A percentile compares a stretch with the other conserved stretches of the same genome.
Evolutionary conservation across 1,284 basidiomycete species (phyloP).

Genomic region (Agroathelia rolfsii): DNA sequence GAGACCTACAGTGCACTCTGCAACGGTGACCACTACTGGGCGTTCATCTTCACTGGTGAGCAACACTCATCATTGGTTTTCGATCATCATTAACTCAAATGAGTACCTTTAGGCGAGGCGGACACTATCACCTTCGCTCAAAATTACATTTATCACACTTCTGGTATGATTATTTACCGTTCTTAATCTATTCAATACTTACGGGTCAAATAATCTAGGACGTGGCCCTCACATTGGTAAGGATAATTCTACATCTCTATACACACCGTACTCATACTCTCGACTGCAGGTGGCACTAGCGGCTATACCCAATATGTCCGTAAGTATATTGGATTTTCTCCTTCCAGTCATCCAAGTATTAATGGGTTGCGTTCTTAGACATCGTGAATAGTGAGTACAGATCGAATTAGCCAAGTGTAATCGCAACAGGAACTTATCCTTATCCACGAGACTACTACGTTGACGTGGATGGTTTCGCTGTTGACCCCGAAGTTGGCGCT

Average conservation of each 20-base stretch:
- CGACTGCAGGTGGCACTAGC: slow-evolving; percentile 12
- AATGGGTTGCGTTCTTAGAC: no score
- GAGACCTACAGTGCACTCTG: slow-evolving; percentile 16
- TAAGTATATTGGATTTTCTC: no score
- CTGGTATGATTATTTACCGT: slow-evolving; percentile 3
- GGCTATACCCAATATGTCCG: slow-evolving; percentile 17
- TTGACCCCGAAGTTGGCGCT: slow-evolving; percentile 19
- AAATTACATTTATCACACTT: slow-evolving; percentile 13
- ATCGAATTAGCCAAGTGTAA: background rate
- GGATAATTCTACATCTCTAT: no score
- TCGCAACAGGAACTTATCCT: background rate
- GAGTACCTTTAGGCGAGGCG: slow-evolving; percentile 11
- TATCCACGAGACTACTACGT: slow-evolving; percentile 9
- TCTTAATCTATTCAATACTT: background rate
- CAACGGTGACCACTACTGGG: slow-evolving; percentile 9
- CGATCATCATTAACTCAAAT: slow-evolving; percentile 14
- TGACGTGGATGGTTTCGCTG: slow-evolving; percentile 14
- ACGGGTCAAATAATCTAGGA: slow-evolving; percentile 13
- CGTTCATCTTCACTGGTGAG: slow-evolving; percentile 7
- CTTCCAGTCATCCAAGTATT: no score
- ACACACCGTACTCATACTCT: slow-evolving; percentile 1
- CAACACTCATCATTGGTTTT: slow-evolving; percentile 15
- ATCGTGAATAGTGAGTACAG: background rate
- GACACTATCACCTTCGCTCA: slow-evolving; percentile 19
- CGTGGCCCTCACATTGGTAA: slow-evolving; percentile 14